These are phyloP conservation scores for Kuraishia borneana DNA, from an alignment of 805 yeast genomes.

Conservation along the genomic window DNA sequence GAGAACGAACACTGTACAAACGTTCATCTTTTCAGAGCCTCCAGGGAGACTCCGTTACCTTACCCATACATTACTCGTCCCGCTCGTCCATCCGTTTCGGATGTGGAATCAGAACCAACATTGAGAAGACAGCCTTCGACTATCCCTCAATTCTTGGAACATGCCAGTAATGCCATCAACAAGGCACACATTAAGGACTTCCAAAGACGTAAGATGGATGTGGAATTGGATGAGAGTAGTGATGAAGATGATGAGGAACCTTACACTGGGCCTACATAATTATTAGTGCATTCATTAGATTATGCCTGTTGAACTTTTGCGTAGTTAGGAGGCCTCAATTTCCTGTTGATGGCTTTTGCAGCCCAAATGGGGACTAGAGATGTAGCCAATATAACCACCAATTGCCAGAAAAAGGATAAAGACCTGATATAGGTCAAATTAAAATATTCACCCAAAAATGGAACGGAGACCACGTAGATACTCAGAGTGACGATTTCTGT, in stretches of 20 bases:
- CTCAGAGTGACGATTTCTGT: constrained; percentile 62
- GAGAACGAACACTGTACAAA: constrained; percentile 95
- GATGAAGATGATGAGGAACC: constrained; percentile 8
- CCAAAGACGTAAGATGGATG: constrained; percentile 45
- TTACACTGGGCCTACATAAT: not conserved
- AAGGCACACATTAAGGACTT: constrained; percentile 81
- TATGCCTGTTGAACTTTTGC: constrained; percentile 87
- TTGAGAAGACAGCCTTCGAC: not conserved
- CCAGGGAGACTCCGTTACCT: constrained; percentile 80
- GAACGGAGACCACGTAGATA: constrained; percentile 63
- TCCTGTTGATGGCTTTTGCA: constrained; percentile 62
- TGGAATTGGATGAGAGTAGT: constrained; percentile 17
- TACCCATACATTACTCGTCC: constrained; percentile 33
- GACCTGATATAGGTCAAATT: constrained; percentile 53
- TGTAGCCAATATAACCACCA: constrained; percentile 47
- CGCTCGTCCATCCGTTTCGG: not conserved
- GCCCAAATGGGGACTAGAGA: constrained; percentile 88
- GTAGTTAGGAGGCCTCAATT: constrained; percentile 85
- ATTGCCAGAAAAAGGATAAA: constrained; percentile 58
- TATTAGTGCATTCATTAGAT: not conserved
- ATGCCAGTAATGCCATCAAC: constrained; percentile 45
- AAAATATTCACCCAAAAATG: constrained; percentile 81
- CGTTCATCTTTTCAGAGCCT: constrained; percentile 75
- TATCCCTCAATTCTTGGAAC: constrained; percentile 18
- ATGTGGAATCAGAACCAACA: not conserved